These are phyloP conservation scores for Jatropha curcas DNA, from an alignment of 345 rosid genomes.

Conservation along the genomic window DNA sequence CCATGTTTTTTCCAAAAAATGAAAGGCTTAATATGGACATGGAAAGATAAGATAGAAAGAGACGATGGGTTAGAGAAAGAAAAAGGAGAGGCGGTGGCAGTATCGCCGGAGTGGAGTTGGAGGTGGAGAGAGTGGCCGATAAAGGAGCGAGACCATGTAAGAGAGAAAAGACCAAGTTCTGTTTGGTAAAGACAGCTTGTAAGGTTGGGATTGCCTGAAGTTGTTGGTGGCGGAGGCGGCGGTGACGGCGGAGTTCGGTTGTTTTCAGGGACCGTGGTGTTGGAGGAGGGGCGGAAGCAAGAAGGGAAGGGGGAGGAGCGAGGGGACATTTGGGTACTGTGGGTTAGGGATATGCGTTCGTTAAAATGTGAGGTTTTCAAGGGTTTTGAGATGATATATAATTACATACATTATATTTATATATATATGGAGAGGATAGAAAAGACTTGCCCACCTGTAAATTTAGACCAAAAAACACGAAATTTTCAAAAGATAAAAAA, in stretches of 20 bases:
- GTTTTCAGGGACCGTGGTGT: slow-evolving; percentile 19
- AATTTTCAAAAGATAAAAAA: no score
- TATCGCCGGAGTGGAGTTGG: slow-evolving; percentile 58
- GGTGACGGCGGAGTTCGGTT: slow-evolving; percentile 19
- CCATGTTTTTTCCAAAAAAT: slow-evolving; percentile 84
- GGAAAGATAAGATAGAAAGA: slow-evolving; percentile 55
- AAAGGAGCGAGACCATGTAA: slow-evolving; percentile 79
- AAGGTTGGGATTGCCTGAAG: slow-evolving; percentile 51
- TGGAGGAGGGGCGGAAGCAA: slow-evolving; percentile 49
- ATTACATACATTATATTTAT: not conserved
- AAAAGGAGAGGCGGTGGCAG: slow-evolving; percentile 37
- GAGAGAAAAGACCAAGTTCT: slow-evolving; percentile 70
- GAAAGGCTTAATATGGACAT: slow-evolving; percentile 65
- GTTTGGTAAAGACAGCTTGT: slow-evolving; percentile 78
- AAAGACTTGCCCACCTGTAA: not conserved
- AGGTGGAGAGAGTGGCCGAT: slow-evolving; percentile 82
- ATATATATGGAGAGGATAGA: not conserved
- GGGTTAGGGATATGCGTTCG: not conserved
- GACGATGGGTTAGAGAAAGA: slow-evolving; percentile 50
- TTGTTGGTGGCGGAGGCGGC: slow-evolving; percentile 30
- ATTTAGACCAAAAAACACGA: not conserved
- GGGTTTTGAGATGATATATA: slow-evolving; percentile 24
- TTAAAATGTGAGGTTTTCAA: not conserved
- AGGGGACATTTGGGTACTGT: slow-evolving; percentile 47
- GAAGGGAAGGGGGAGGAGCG: slow-evolving; percentile 42